phyloP scores from a whole-genome alignment of 164 flowering plant genomes.

The Magnolia changhungtana region DNA sequence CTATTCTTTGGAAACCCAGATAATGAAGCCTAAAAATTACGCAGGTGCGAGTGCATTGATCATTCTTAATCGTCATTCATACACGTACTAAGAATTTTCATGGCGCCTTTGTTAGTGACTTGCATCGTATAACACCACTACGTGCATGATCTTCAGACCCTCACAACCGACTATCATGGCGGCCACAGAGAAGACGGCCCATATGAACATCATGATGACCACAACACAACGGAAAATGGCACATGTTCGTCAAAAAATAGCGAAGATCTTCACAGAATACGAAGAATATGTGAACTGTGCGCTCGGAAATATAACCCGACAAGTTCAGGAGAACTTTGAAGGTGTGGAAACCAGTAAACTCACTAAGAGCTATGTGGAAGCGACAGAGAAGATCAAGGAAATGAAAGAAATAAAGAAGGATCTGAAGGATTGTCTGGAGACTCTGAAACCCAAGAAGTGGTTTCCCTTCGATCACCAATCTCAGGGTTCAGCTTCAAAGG shows the following conservation, averaged over 20 bases:
- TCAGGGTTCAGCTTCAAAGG: neutral
- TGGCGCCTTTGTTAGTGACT: no score
- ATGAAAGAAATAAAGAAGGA: neutral
- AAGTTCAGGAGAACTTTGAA: no score
- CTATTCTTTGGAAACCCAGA: no score
- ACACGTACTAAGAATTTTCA: no score
- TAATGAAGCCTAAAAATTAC: no score
- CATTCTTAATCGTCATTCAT: no score
- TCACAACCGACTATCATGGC: neutral
- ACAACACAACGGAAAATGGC: neutral
- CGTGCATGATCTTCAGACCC: no score
- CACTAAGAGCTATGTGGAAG: neutral
- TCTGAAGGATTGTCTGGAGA: neutral
- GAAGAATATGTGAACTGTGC: neutral
- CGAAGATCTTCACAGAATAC: neutral
- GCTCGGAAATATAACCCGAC: neutral
- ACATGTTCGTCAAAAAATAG: neutral
- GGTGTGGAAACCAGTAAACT: no score
- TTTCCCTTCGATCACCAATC: neutral
- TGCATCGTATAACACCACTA: no score
- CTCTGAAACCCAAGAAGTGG: neutral
- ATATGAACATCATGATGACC: neutral
- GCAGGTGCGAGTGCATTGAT: no score
- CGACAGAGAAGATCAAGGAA: neutral
- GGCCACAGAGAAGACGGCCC: neutral